Conservation (phyloP, 2,329 filamentous ascomycete species). For the Trichoderma koningiopsis region DNA sequence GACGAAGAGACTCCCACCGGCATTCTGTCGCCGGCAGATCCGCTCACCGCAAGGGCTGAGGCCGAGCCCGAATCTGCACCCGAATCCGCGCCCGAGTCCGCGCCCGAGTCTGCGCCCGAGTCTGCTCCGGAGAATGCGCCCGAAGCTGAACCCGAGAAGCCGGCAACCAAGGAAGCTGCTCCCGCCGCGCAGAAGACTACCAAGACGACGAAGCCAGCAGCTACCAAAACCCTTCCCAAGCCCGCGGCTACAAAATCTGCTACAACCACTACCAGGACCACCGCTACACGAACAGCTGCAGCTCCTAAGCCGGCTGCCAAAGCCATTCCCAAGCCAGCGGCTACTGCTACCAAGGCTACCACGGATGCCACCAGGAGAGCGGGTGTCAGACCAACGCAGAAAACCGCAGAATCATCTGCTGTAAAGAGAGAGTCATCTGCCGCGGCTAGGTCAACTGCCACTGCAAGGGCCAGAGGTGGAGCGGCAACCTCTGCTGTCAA, state of each 20-base stretch:
- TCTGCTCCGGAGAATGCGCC: background rate
- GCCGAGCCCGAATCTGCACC: background rate
- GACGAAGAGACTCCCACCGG: slow-evolving; percentile 43
- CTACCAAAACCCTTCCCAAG: slow-evolving; percentile 1
- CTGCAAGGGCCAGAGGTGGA: slow-evolving; percentile 33
- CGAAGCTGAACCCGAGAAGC: slow-evolving; percentile 4
- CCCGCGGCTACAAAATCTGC: background rate
- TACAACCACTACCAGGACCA: slow-evolving; percentile 21
- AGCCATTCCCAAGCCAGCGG: slow-evolving; percentile 30
- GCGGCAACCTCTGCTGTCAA: slow-evolving; percentile 41
- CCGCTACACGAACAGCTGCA: slow-evolving; percentile 31
- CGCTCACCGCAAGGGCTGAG: slow-evolving; percentile 29
- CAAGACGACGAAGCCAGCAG: slow-evolving; percentile 8
- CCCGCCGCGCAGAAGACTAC: slow-evolving; percentile 1
- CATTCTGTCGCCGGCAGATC: slow-evolving; percentile 37
- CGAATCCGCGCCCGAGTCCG: slow-evolving; percentile 2
- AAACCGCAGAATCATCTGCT: slow-evolving; percentile 31
- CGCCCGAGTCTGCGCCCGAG: background rate
- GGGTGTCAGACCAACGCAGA: slow-evolving; percentile 37
- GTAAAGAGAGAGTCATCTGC: slow-evolving; percentile 41
- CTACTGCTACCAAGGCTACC: slow-evolving; percentile 32
- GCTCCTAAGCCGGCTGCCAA: slow-evolving; percentile 25
- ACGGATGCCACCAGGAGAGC: slow-evolving; percentile 32
- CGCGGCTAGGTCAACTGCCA: slow-evolving; percentile 34
- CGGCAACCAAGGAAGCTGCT: slow-evolving; percentile 1